A percentile compares a stretch with the other conserved stretches of the same genome.
These are phyloP conservation scores for Blakeslea trispora DNA, from an alignment of 371 early-diverging fungal species.

Conservation along the genomic window DNA sequence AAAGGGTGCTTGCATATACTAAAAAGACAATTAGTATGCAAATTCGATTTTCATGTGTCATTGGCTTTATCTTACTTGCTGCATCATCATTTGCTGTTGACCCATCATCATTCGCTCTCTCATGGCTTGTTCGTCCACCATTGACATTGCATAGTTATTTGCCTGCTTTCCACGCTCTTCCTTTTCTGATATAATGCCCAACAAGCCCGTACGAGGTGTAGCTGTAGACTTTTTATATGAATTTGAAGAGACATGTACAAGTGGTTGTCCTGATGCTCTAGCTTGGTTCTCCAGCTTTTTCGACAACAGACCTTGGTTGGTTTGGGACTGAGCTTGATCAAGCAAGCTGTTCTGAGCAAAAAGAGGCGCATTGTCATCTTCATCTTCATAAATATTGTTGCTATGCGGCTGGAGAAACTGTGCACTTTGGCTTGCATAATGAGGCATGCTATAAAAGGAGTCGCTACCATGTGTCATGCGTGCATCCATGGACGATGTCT, in stretches of 20 bases:
- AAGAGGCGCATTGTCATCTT: constrained; percentile 25
- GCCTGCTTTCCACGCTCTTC: constrained; percentile 33
- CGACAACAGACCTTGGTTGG: not conserved
- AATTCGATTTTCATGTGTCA: constrained; percentile 12
- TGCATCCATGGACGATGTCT: constrained; percentile 29
- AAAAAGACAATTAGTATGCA: constrained; percentile 1
- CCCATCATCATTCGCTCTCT: constrained; percentile 41
- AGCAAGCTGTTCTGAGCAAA: constrained; percentile 30
- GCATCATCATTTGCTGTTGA: constrained; percentile 39
- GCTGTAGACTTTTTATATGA: constrained; percentile 27
- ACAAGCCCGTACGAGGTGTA: constrained; percentile 30
- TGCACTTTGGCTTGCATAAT: constrained; percentile 3
- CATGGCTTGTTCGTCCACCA: constrained; percentile 23
- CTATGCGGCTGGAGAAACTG: constrained; percentile 3
- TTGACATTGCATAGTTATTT: constrained; percentile 14
- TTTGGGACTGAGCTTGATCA: constrained; percentile 7
- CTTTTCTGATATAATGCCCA: constrained; percentile 43
- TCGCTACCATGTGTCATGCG: constrained; percentile 16
- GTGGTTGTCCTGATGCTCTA: constrained; percentile 35
- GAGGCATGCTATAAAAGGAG: constrained; percentile 1
- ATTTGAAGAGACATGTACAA: constrained; percentile 17
- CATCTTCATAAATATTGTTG: constrained; percentile 13
- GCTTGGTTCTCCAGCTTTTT: constrained; percentile 17
- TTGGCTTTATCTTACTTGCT: constrained; percentile 26
- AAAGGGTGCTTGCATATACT: constrained; percentile 22